A percentile compares a stretch with the other conserved stretches of the same genome.
phyloP scores from a whole-genome alignment of 331 rosid genomes.

The Rosa hybrid region DNA sequence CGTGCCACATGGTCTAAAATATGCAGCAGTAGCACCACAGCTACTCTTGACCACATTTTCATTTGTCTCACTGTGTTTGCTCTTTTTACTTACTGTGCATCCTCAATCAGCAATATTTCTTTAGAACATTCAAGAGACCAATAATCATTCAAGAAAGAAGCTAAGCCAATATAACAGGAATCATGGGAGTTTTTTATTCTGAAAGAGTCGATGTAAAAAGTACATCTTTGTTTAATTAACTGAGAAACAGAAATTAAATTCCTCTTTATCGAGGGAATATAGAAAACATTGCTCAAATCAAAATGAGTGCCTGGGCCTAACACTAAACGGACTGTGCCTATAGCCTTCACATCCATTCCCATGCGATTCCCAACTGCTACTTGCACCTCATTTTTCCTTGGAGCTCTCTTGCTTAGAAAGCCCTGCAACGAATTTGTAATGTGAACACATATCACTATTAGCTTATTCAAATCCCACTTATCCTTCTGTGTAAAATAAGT shows the following conservation, averaged over 20 bases:
- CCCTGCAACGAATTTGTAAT: not conserved
- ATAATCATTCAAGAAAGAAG: too few species aligned
- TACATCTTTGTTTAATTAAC: too few species aligned
- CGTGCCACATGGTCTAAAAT: not conserved
- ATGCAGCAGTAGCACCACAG: not conserved
- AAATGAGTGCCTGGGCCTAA: not conserved
- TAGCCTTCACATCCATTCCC: not conserved
- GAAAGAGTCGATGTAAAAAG: too few species aligned
- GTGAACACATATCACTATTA: too few species aligned
- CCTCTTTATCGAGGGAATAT: not conserved
- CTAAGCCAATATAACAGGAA: too few species aligned
- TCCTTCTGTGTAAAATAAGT: not conserved
- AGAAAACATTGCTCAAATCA: not conserved
- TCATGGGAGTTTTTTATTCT: too few species aligned
- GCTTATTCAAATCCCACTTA: not conserved
- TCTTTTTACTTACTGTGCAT: not conserved
- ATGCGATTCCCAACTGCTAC: not conserved
- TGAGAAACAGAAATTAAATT: not conserved
- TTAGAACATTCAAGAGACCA: too few species aligned
- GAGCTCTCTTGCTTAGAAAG: not conserved
- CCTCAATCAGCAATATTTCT: too few species aligned
- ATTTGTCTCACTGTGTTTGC: not conserved
- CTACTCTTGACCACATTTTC: conserved; percentile 29
- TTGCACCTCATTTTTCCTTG: not conserved
- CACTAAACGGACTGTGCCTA: not conserved